A percentile compares a stretch with the other conserved stretches of the same genome.
Conservation (phyloP, 306 rosid species). For the barrel medic (Medicago truncatula) region MtrunA17r5.0-ANR NC_053048.1:41238001-41238500, state of each 20-base stretch:
- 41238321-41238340: conserved; percentile 82
- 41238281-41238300: conserved; percentile 97
- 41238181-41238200: not conserved
- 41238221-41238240: conserved; percentile 43
- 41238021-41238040: not conserved
- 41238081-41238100: conserved; percentile 75
- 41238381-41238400: conserved; percentile 72
- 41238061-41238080: conserved; percentile 60
- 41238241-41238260: conserved; percentile 95
- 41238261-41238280: conserved; percentile 57
- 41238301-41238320: conserved; percentile 59
- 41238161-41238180: not conserved
- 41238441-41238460: not conserved
- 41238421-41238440: conserved; percentile 75
- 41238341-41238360: conserved; percentile 55
- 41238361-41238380: conserved; percentile 44
- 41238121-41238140: conserved; percentile 65
- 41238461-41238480: not conserved
- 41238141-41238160: not conserved
- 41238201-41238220: conserved; percentile 18
- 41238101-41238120: conserved; percentile 92
- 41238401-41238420: conserved; percentile 41
- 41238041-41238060: conserved; percentile 19
- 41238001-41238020: not conserved
- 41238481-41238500: no score